Percentiles rank a stretch among this genome's conserved stretches.
Evolutionary conservation across 208 protist species (phyloP).

Genomic region (Herpetomonas samuelpessoai): DNA sequence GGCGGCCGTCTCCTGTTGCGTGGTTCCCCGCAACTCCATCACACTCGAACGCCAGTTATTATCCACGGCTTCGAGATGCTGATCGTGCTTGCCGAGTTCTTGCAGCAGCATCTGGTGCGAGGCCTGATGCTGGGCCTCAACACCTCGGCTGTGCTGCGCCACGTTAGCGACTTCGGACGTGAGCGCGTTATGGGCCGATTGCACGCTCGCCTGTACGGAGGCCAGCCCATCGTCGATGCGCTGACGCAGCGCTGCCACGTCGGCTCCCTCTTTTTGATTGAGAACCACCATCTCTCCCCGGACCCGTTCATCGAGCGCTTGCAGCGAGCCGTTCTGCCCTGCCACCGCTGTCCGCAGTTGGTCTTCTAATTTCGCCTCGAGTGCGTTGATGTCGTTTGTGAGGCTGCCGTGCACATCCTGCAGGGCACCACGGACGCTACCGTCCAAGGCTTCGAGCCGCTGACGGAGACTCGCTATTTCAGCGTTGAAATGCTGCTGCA

Average conservation of each 20-base stretch:
- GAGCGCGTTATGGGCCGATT: conserved; percentile 45
- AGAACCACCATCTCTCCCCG: conserved; percentile 46
- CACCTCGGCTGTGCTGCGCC: conserved; percentile 54
- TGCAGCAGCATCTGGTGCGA: conserved; percentile 65
- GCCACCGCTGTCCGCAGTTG: background rate
- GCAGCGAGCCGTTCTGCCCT: conserved; percentile 1
- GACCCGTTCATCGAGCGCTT: conserved; percentile 56
- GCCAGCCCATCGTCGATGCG: conserved; percentile 36
- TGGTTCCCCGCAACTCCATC: conserved; percentile 46
- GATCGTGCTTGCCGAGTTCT: conserved; percentile 70
- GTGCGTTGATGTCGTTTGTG: conserved; percentile 37
- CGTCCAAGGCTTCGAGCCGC: conserved; percentile 53
- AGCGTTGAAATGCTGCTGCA: conserved; percentile 53
- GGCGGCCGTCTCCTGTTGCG: conserved; percentile 25
- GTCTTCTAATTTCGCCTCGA: conserved; percentile 21
- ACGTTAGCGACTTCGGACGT: conserved; percentile 53
- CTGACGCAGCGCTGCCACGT: conserved; percentile 33
- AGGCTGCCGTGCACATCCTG: conserved; percentile 53
- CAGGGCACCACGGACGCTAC: conserved; percentile 45
- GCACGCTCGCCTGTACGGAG: conserved; percentile 30
- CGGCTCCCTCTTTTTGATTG: conserved; percentile 34
- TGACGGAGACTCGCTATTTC: conserved; percentile 39
- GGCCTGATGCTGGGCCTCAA: conserved; percentile 42
- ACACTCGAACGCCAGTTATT: conserved; percentile 75
- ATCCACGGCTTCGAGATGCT: conserved; percentile 69